Conservation (phyloP, 2,329 filamentous ascomycete genomes). For the Diaporthe eres region DNA sequence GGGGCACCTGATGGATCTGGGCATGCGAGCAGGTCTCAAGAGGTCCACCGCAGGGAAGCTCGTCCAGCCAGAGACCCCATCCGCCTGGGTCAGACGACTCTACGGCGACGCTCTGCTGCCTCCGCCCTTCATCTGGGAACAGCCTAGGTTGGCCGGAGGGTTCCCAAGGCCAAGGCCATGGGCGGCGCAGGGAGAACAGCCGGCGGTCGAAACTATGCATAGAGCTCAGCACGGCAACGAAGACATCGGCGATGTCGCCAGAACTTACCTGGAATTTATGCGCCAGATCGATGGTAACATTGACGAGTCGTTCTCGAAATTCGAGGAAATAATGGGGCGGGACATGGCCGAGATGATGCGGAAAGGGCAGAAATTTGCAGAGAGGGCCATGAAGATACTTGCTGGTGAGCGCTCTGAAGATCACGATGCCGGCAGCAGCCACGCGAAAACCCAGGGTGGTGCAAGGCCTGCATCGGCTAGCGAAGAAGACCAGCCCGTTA, state of each 20-base stretch:
- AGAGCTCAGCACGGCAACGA: neutral
- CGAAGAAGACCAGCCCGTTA: slow-evolving; percentile 46
- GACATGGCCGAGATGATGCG: slow-evolving; percentile 20
- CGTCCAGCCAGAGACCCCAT: slow-evolving; percentile 34
- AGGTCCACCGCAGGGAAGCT: slow-evolving; percentile 8
- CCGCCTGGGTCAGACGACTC: slow-evolving; percentile 40
- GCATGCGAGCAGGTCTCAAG: slow-evolving; percentile 32
- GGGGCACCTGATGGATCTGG: slow-evolving; percentile 57
- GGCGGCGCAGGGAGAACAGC: neutral
- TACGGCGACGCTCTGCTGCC: slow-evolving; percentile 36
- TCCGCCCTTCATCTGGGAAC: slow-evolving; percentile 6
- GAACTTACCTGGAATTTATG: neutral
- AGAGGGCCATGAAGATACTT: neutral
- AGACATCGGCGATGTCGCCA: neutral
- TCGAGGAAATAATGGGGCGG: neutral
- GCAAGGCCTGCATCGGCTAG: neutral
- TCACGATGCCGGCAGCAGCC: neutral
- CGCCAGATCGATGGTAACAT: neutral
- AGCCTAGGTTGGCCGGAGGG: neutral
- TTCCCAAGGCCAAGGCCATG: neutral
- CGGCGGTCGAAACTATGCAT: too few species aligned
- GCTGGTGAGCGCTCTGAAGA: neutral
- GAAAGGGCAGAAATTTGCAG: neutral
- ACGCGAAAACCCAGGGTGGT: neutral
- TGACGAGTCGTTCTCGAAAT: neutral